These are phyloP conservation scores for Ophiostoma piceae DNA, from an alignment of 2,329 filamentous ascomycete species.

Conservation along the genomic window DNA sequence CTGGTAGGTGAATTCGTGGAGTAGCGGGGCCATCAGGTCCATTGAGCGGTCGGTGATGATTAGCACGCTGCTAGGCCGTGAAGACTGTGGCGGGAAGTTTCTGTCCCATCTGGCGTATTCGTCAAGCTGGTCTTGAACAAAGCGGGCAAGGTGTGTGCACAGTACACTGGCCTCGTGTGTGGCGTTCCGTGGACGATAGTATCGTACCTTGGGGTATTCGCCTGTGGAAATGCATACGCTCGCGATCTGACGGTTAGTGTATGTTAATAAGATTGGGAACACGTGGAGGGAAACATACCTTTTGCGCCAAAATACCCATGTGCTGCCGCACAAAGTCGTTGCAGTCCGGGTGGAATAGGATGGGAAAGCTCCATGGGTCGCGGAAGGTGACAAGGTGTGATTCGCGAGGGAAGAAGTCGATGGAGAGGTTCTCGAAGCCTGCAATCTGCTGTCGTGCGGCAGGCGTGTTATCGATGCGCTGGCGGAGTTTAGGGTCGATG, in stretches of 20 bases:
- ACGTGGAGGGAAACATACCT: slow-evolving; percentile 49
- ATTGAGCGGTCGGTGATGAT: slow-evolving; percentile 88
- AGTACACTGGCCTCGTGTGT: slow-evolving; percentile 84
- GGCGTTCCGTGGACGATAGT: slow-evolving; percentile 70
- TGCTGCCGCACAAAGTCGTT: slow-evolving; percentile 77
- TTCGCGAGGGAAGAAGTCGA: slow-evolving; percentile 87
- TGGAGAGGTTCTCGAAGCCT: slow-evolving; percentile 74
- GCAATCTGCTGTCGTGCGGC: slow-evolving; percentile 67
- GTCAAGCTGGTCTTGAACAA: slow-evolving; percentile 88
- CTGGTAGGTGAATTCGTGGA: slow-evolving; percentile 98
- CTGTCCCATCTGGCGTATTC: slow-evolving; percentile 78
- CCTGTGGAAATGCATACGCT: slow-evolving; percentile 87
- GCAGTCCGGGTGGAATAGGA: slow-evolving; percentile 85
- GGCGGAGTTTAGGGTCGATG: slow-evolving; percentile 63
- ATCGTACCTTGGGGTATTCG: slow-evolving; percentile 89
- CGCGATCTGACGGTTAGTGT: slow-evolving; percentile 54
- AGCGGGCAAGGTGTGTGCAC: slow-evolving; percentile 80
- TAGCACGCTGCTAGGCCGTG: slow-evolving; percentile 73
- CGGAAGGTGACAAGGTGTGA: slow-evolving; percentile 86
- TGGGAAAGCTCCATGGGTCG: slow-evolving; percentile 92
- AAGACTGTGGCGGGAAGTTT: slow-evolving; percentile 74
- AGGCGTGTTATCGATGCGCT: slow-evolving; percentile 67
- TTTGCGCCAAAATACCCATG: slow-evolving; percentile 79
- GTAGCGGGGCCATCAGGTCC: slow-evolving; percentile 78
- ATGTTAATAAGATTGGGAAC: not conserved